phyloP scores from a whole-genome alignment of 805 yeast species.

The Saturnispora hagleri region DNA sequence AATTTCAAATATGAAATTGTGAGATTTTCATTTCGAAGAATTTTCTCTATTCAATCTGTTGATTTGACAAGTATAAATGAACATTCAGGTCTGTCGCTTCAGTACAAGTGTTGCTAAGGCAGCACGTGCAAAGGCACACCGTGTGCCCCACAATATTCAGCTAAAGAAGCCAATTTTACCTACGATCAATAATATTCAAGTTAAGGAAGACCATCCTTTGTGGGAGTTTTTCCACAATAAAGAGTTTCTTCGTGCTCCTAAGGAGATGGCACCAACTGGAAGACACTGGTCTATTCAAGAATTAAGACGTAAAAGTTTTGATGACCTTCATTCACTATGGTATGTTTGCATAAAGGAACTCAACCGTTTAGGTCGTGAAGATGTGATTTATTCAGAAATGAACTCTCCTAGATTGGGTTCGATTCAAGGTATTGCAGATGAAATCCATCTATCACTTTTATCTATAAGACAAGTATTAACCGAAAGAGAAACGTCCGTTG shows the following conservation, averaged over 20 bases:
- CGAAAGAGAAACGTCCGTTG: constrained; percentile 71
- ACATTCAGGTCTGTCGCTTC: constrained; percentile 14
- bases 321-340: constrained; percentile 89
- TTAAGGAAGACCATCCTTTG: constrained; percentile 81
- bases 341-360: constrained; percentile 77
- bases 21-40: neutral
- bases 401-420: constrained; percentile 20
- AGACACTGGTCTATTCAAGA: constrained; percentile 86
- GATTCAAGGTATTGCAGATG: constrained; percentile 25
- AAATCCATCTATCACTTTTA: constrained; percentile 57
- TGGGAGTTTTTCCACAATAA: constrained; percentile 82
- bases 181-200: constrained; percentile 58
- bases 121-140: constrained; percentile 27
- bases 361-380: constrained; percentile 70
- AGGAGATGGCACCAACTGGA: constrained; percentile 45
- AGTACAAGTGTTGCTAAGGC: constrained; percentile 29
- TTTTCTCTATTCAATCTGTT: neutral
- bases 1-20: neutral
- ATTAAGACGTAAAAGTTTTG: constrained; percentile 81
- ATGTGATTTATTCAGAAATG: constrained; percentile 42
- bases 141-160: constrained; percentile 38
- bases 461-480: constrained; percentile 78
- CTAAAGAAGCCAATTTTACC: constrained; percentile 84
- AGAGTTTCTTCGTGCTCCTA: constrained; percentile 48
- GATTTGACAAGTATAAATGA: neutral